Evolutionary conservation across 306 rosid genomes (phyloP), one percentile per base, ranked within the genome.

Genomic region (Carpinus fangiana): DNA sequence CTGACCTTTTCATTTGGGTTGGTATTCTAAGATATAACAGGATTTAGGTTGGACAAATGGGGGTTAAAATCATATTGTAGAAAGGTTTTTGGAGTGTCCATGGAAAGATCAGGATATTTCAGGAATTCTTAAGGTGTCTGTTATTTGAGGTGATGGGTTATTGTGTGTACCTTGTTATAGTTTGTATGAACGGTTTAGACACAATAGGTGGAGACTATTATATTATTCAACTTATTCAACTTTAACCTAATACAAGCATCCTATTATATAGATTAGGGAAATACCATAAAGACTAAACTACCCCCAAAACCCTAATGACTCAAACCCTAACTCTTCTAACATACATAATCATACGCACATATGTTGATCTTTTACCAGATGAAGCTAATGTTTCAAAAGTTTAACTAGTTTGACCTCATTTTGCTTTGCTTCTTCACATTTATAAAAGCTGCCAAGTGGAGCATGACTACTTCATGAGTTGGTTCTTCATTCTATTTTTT

Each of bases 401-500:
- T 34, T 64, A 64, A 64, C 2, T 34, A 21, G 13, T 64, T 36
- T 34, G 47, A 16, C 45, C 8, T 34, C 5, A 34, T 34, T 34
- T 66, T 38, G 65, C 65, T 59, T 18, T 31, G 17, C 72, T 66
- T 12, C 72, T 38, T 66, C 23, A n/a, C 72, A 8, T 17, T 64
- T 41, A 20, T 67, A 53, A 41, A n/a, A 9, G 10, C 26, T 67
- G 26, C 53, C 5, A 20, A 38, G 56, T 62, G 67, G 55, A 26
- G 67, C 23, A 54, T 55, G 55, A 64, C 50, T 52, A 46, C 74
- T 80, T 78, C 47, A 2, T 38, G 9, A 62, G 72, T 41, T 41
- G 45, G 71, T 60, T 43, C 52, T 74, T 85, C 76, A 54, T 73
- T 81, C 82, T 48, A 56, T 73, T 78, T 54, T 78, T 79, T 70